phyloP scores from a whole-genome alignment of 2,329 filamentous ascomycete species.

The Ophiostoma sp. region DNA sequence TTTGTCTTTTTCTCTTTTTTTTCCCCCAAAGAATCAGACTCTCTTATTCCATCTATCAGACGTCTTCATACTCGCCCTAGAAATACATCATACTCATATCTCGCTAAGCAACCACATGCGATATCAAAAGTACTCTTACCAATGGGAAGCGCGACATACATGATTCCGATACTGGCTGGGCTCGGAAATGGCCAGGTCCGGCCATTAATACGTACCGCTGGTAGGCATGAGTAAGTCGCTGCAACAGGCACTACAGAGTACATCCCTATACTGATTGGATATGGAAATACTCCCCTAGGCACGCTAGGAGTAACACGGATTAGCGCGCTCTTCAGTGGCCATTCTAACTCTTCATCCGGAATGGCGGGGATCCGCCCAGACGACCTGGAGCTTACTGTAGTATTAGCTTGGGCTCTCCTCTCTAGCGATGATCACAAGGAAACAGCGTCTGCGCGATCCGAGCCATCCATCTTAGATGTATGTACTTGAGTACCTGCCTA shows the following conservation, averaged over 20 bases:
- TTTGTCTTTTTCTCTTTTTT: background rate
- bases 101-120: background rate
- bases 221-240: background rate
- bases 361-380: background rate
- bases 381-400: background rate
- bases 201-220: background rate
- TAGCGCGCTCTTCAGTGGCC: slow-evolving; percentile 1
- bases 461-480: background rate
- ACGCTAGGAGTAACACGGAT: background rate
- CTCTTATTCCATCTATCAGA: background rate
- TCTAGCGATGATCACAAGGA: background rate
- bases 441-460: background rate
- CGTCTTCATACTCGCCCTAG: background rate
- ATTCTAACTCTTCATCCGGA: background rate
- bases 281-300: background rate
- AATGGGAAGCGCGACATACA: background rate
- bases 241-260: background rate
- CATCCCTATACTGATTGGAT: background rate
- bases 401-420: background rate
- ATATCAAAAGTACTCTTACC: background rate
- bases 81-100: background rate
- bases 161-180: background rate
- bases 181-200: background rate
- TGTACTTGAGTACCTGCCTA: background rate
- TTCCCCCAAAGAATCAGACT: too few species aligned